Base-by-base conservation (phyloP, 345 rosid species). In the Cardiospermum halicacabum region DNA sequence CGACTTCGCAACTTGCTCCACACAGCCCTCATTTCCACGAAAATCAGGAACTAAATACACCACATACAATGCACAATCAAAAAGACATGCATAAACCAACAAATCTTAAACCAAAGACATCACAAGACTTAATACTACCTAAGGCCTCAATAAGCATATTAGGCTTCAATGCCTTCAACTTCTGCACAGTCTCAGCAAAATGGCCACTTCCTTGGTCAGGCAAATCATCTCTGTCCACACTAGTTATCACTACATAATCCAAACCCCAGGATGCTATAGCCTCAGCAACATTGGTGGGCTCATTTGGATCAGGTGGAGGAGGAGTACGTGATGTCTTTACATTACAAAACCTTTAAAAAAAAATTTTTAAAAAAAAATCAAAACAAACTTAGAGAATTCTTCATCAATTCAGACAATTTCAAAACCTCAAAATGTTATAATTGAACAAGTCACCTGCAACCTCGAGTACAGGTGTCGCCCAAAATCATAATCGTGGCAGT, bases 251-350 rank as follows among this genome's bases (percentile, higher is more conserved):
- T 27, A 89, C 88, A 59, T 89, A 92, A 75, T 92, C 96, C 67
- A 92, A 81, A 19, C 98, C 98, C 98, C 98, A 92, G 2, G 95
- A 87, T 2, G 92, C 98, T 79, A 93, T 90, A 1, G 97, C 99
- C 83, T 91, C 87, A 12, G 96, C 96, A 55, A 95, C 97, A 78
- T 95, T 95, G 56, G 77, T 58, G 0, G 97, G 96, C 72, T 95
- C 99, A 62, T 87, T 80, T 0, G 96, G 96, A 62, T 91, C 97
- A 1, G 99, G 97, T 1, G 94, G 89, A 11, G 99, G 97, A 25
- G 96, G 97, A 21, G 96, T 81, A 7, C 96, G 86, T 11, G 97
- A 95, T 5, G 97, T 91, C 84, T 91, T 95, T 58, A 95, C 97
- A 77, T 91, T 95, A 65, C 96, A 91, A 66, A 94, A 91, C 81